phyloP scores from a whole-genome alignment of 1,284 basidiomycete genomes.

The Ceratobasidium sp. region DNA sequence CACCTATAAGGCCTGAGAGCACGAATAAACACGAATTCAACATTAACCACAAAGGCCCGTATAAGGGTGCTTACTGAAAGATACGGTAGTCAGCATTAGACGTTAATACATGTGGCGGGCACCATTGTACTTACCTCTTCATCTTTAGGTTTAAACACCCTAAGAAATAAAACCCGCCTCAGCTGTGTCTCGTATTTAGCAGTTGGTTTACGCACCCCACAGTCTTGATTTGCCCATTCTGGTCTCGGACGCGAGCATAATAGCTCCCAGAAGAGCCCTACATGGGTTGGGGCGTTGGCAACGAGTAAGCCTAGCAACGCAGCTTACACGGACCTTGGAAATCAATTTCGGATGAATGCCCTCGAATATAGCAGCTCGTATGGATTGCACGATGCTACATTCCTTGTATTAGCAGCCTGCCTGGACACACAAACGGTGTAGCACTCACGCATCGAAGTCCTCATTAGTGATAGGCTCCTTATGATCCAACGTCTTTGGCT shows the following conservation, averaged over 20 bases:
- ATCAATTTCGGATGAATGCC: slow-evolving; percentile 91
- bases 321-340: slow-evolving; percentile 58
- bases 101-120: background rate
- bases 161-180: slow-evolving; percentile 50
- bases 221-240: slow-evolving; percentile 76
- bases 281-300: background rate
- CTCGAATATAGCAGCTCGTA: slow-evolving; percentile 74
- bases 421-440: slow-evolving; percentile 40
- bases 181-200: background rate
- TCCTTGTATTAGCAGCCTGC: slow-evolving; percentile 44
- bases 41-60: background rate
- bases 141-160: slow-evolving; percentile 91
- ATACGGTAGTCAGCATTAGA: background rate
- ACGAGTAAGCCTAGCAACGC: background rate
- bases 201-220: slow-evolving; percentile 68
- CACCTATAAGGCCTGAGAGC: slow-evolving; percentile 35
- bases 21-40: slow-evolving; percentile 1
- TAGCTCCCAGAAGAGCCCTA: slow-evolving; percentile 84
- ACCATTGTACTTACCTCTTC: slow-evolving; percentile 63
- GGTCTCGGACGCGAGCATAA: slow-evolving; percentile 74
- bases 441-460: slow-evolving; percentile 73
- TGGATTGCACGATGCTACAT: slow-evolving; percentile 68
- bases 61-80: slow-evolving; percentile 1
- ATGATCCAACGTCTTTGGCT: slow-evolving; percentile 82
- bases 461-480: slow-evolving; percentile 75